Base-by-base conservation (phyloP, 257 asterid species). In the Nicotiana sylvestris region DNA sequence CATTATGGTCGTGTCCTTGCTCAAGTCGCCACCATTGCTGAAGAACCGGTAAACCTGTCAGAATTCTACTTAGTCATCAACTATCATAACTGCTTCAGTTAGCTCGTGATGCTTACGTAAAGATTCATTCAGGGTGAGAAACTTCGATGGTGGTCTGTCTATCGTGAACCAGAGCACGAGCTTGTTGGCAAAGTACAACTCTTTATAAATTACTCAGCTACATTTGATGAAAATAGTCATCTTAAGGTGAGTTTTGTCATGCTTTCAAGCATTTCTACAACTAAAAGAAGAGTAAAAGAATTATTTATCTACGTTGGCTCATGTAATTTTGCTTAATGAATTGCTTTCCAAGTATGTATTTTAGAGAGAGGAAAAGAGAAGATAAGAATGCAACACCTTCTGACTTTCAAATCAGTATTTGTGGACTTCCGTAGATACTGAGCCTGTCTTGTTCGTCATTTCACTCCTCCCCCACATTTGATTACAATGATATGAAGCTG, bases 81-180 rank as follows among this genome's bases (percentile, higher is more conserved):
- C 25, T n/a, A 83, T 60, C 60, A 76, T 70, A 10, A 77, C 21
- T 33, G 58, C 66, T 53, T 80, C 80, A 2, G 58, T 64, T 84
- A 17, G 37, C 21, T 76, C 68, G 70, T 70, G 76, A 74, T 61
- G 37, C 84, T 82, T 66, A 76, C 39, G 27, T 10, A 55, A 79
- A 39, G 61, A 17, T 67, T n/a, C n/a, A 66, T 79, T 83, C 87
- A 89, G 92, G 90, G 91, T 56, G 92, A 89, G 55, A 89, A 89
- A 83, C 85, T 87, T 21, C 89, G 89, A 11, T 89, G 92, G 92
- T 89, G 92, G 91, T 88, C 91, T 53, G 84, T 89, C 27, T 89
- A 89, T 84, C 89, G 82, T 35, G 92, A 88, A 53, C 91, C 92
- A 67, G 91, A 88, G 82, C 92, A 89, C 12, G 88, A 89, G 86